Base-by-base conservation (phyloP, 2,329 filamentous ascomycete species). In the Colletotrichum tanaceti region DNA sequence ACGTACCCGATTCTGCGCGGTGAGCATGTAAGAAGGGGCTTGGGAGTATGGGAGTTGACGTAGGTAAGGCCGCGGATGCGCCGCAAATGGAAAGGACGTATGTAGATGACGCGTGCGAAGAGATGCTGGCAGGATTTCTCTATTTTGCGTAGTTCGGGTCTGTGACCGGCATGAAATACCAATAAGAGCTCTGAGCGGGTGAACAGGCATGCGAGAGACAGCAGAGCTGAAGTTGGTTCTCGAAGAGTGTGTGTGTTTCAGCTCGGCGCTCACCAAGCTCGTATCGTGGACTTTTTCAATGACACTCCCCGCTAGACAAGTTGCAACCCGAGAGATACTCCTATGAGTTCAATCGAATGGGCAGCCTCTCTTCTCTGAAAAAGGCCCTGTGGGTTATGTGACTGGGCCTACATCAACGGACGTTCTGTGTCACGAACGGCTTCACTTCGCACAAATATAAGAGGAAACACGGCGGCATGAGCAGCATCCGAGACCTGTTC, bases 391-490 rank as follows among this genome's bases (percentile, higher is more conserved):
- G 53, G 49, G 59, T 35, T 58, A 44, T 43, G 35, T 22, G 50
- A 55, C 57, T 57, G 55, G 66, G 35, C 66, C 38, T 65, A 49
- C 44, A 50, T 32, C 43, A 28, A 18, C 55, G 43, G 52, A 28
- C 20, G 55, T 46, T 24, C 35, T 32, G 62, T 68, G 55, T 38
- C 43, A 69, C 66, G 14, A 61, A 54, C 70, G 70, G 70, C 70
- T 62, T 47, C 67, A 63, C 67, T 67, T 71, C 70, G 70, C 63
- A 58, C 63, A 44, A 67, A 70, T 55, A 46, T 32, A 52, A 49
- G 52, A 44, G 54, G 60, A 49, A 49, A 49, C 4, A 35, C 18
- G 49, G 57, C 53, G 58, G 55, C 38, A 58, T 13, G 28, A 32
- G 58, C 62, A 53, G 47, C 28, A 46, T 59, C 35, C 41, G 55